Conservation (phyloP, 768 basidiomycete genomes). For the Paxillus rubicundulus region DNA sequence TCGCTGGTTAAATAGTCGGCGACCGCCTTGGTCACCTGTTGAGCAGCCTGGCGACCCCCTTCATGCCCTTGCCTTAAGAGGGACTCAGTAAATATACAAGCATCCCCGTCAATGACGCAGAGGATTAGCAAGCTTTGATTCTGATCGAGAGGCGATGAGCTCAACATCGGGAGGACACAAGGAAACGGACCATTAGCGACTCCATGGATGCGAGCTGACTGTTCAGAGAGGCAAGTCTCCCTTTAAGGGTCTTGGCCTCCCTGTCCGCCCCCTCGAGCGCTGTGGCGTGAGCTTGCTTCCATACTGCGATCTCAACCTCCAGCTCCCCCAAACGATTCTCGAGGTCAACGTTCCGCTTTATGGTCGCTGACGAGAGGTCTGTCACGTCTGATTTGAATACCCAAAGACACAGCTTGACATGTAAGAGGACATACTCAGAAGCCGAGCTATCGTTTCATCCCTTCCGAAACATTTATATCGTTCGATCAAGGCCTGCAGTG, state of each 20-base stretch:
- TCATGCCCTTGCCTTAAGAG: constrained; percentile 61
- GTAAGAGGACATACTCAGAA: constrained; percentile 47
- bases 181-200: constrained; percentile 41
- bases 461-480: constrained; percentile 35
- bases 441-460: constrained; percentile 64
- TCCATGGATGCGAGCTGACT: constrained; percentile 60
- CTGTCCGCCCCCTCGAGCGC: constrained; percentile 62
- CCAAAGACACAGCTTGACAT: constrained; percentile 1
- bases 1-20: constrained; percentile 66
- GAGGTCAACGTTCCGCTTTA: constrained; percentile 61
- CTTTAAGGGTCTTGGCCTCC: constrained; percentile 64
- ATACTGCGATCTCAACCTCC: constrained; percentile 64
- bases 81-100: constrained; percentile 59
- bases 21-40: constrained; percentile 64
- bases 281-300: constrained; percentile 68
- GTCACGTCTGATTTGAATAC: constrained; percentile 10
- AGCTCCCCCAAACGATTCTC: constrained; percentile 65
- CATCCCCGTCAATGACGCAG: constrained; percentile 73
- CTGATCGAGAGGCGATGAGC: constrained; percentile 32
- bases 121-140: constrained; percentile 67
- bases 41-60: constrained; percentile 61
- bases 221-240: constrained; percentile 62
- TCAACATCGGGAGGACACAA: not conserved
- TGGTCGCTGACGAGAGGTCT: constrained; percentile 65
- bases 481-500: constrained; percentile 16